Evolutionary conservation across 2,329 filamentous ascomycete species (phyloP).

Genomic region (Capronia coronata): DNA sequence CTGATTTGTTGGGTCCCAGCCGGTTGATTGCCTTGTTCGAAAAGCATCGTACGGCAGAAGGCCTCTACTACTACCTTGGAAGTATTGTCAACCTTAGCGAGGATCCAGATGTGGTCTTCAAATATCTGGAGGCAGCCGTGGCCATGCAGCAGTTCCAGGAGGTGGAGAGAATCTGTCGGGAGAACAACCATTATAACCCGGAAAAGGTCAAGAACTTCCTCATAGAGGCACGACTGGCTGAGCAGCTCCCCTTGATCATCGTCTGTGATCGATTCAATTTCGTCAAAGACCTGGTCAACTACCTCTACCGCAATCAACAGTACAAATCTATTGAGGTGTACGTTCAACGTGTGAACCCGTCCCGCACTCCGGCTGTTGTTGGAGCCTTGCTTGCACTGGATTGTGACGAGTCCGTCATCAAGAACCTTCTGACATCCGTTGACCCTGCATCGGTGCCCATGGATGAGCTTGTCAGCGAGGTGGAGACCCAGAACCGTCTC

Average conservation of each 20-base stretch:
- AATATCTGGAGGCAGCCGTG: conserved; percentile 97
- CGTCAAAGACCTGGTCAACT: conserved; percentile 90
- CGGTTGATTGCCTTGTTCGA: conserved; percentile 89
- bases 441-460: conserved; percentile 81
- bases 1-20: conserved; percentile 82
- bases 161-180: conserved; percentile 93
- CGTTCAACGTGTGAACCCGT: conserved; percentile 91
- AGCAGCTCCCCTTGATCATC: conserved; percentile 94
- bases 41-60: conserved; percentile 95
- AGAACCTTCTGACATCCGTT: conserved; percentile 78
- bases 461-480: conserved; percentile 85
- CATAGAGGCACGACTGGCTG: conserved; percentile 85
- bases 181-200: conserved; percentile 81
- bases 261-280: conserved; percentile 99
- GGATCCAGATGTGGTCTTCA: conserved; percentile 94
- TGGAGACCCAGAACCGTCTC: conserved; percentile 90
- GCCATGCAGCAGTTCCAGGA: conserved; percentile 90
- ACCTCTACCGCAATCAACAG: conserved; percentile 97
- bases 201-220: conserved; percentile 99
- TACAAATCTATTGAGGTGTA: conserved; percentile 99
- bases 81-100: conserved; percentile 97
- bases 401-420: conserved; percentile 94
- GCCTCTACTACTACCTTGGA: conserved; percentile 95
- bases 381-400: conserved; percentile 93
- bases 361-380: conserved; percentile 83